Evolutionary conservation across 768 basidiomycete species (phyloP).

Genomic region (Suillus fuscotomentosus): DNA sequence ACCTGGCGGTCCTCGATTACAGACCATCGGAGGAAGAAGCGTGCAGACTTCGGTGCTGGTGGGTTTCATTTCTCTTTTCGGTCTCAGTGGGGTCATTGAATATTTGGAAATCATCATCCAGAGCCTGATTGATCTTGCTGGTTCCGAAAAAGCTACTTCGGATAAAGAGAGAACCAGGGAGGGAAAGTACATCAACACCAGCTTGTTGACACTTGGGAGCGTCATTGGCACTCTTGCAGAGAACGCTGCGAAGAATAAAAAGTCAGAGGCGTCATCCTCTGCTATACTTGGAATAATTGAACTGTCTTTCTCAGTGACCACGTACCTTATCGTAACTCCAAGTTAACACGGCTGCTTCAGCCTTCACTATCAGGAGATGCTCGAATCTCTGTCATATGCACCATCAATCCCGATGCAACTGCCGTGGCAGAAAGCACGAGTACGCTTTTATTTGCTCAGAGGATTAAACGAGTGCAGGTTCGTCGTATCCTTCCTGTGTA

Average conservation of each 20-base stretch:
- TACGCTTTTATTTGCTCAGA: slow-evolving; percentile 87
- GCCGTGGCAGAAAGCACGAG: slow-evolving; percentile 85
- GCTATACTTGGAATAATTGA: slow-evolving; percentile 1
- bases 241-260: slow-evolving; percentile 75
- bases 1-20: slow-evolving; percentile 62
- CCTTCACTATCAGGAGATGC: slow-evolving; percentile 95
- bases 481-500: slow-evolving; percentile 26
- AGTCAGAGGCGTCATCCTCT: slow-evolving; percentile 32
- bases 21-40: slow-evolving; percentile 76
- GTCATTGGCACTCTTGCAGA: slow-evolving; percentile 93
- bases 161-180: slow-evolving; percentile 96
- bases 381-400: slow-evolving; percentile 94
- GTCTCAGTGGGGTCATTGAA: not conserved
- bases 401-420: slow-evolving; percentile 80
- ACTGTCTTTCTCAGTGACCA: slow-evolving; percentile 58
- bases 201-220: slow-evolving; percentile 86
- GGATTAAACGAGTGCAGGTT: slow-evolving; percentile 82
- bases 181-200: slow-evolving; percentile 96
- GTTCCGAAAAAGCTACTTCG: slow-evolving; percentile 93
- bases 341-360: slow-evolving; percentile 91
- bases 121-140: slow-evolving; percentile 95
- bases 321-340: slow-evolving; percentile 93
- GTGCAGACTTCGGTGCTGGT: slow-evolving; percentile 79
- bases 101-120: slow-evolving; percentile 24
- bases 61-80: slow-evolving; percentile 19